phyloP scores from a whole-genome alignment of 108 stramenopile genomes.

The Mediolabrus comicus region DNA sequence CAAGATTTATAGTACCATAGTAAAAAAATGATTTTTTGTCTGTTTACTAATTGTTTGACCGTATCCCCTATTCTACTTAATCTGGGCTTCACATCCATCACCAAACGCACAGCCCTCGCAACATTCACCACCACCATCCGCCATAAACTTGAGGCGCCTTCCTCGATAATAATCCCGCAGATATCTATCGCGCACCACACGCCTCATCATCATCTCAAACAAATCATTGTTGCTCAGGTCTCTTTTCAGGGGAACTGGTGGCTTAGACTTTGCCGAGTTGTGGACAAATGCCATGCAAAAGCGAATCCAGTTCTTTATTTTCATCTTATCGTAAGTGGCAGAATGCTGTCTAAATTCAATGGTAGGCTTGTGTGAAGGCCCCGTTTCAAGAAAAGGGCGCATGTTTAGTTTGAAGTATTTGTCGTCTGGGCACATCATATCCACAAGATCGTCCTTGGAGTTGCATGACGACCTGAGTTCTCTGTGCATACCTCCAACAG shows the following conservation, averaged over 20 bases:
- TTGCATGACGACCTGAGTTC: slow-evolving; percentile 27
- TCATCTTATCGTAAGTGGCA: slow-evolving; percentile 41
- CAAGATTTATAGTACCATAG: no score
- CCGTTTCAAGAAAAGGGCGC: no score
- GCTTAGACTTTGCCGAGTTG: slow-evolving; percentile 27
- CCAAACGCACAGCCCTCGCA: no score
- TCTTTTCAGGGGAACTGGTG: slow-evolving; percentile 10
- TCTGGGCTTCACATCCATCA: no score
- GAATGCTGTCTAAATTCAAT: slow-evolving; percentile 75
- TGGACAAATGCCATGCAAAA: slow-evolving; percentile 44
- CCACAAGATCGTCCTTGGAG: slow-evolving; percentile 15
- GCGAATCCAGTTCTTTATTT: slow-evolving; percentile 55
- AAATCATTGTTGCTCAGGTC: slow-evolving; percentile 38
- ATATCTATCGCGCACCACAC: slow-evolving; percentile 53
- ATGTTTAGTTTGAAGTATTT: slow-evolving; percentile 64
- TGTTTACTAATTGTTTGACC: no score
- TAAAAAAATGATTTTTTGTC: no score
- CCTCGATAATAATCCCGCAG: slow-evolving; percentile 34
- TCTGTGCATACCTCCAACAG: slow-evolving; percentile 17
- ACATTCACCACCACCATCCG: no score
- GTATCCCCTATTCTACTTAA: no score
- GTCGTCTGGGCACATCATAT: slow-evolving; percentile 40
- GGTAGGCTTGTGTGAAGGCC: slow-evolving; percentile 16
- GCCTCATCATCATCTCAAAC: slow-evolving; percentile 53
- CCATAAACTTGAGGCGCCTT: slow-evolving; percentile 20